These are phyloP conservation scores for Exutisphaerella laricina DNA, from an alignment of 2,329 filamentous ascomycete species.

Conservation along the genomic window DNA sequence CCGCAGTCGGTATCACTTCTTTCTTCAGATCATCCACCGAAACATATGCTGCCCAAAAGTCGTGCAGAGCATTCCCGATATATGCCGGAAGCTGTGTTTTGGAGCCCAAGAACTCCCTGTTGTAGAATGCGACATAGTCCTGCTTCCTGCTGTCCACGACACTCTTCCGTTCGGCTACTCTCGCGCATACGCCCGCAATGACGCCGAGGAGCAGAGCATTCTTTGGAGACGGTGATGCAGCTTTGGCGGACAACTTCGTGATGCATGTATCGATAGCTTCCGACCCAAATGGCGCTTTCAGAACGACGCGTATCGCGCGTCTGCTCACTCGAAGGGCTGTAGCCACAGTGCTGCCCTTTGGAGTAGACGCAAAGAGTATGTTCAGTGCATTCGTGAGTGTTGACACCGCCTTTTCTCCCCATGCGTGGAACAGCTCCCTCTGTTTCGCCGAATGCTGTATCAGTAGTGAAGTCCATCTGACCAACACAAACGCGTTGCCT, in stretches of 20 bases:
- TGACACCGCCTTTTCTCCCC: slow-evolving; percentile 60
- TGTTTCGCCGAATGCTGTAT: slow-evolving; percentile 63
- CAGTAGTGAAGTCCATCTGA: slow-evolving; percentile 82
- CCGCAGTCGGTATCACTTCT: slow-evolving; percentile 72
- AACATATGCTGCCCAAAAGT: slow-evolving; percentile 77
- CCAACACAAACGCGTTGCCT: slow-evolving; percentile 76
- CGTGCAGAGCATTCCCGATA: slow-evolving; percentile 64
- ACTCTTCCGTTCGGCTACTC: slow-evolving; percentile 58
- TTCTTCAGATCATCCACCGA: slow-evolving; percentile 67
- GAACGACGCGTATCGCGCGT: slow-evolving; percentile 69
- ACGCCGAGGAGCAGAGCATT: slow-evolving; percentile 77
- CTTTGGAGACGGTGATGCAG: slow-evolving; percentile 56
- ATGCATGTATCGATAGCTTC: slow-evolving; percentile 61
- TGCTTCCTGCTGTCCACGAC: slow-evolving; percentile 61
- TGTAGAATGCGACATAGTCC: slow-evolving; percentile 75
- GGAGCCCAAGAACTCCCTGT: slow-evolving; percentile 77
- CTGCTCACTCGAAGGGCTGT: slow-evolving; percentile 74
- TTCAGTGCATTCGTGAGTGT: slow-evolving; percentile 71
- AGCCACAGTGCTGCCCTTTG: slow-evolving; percentile 60
- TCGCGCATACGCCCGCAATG: slow-evolving; percentile 77
- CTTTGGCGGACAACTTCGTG: slow-evolving; percentile 62
- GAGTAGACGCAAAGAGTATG: slow-evolving; percentile 62
- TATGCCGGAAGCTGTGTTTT: slow-evolving; percentile 65
- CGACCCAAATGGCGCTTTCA: slow-evolving; percentile 56
- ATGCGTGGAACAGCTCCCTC: slow-evolving; percentile 56